Evolutionary conservation across 176 grass and related monocot genomes (phyloP).

Genomic region (Aegilops umbellulata): DNA sequence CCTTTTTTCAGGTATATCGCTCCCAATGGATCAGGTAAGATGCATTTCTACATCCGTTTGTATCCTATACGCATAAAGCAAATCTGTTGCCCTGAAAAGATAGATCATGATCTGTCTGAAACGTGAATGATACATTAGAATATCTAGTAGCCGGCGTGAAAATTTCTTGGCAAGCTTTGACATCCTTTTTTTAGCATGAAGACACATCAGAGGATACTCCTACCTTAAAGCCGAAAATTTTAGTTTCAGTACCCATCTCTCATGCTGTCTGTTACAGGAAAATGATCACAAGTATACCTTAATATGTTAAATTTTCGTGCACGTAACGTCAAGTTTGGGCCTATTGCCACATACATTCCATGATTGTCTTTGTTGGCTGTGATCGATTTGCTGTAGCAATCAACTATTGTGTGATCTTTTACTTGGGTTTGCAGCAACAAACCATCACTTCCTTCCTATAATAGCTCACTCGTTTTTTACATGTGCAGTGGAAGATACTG

Average conservation of each 20-base stretch:
- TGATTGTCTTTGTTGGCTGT: not conserved
- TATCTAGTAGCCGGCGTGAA: not conserved
- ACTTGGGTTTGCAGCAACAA: not conserved
- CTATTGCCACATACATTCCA: not conserved
- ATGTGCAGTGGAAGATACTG: conserved; percentile 45
- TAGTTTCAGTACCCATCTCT: not conserved
- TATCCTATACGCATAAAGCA: not conserved
- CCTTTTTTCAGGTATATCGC: conserved; percentile 55
- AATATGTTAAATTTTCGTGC: not conserved
- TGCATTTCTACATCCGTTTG: not conserved
- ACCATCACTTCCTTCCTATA: not conserved
- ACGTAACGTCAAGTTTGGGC: not conserved
- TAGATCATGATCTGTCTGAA: not conserved
- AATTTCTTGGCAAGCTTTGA: conserved; percentile 1
- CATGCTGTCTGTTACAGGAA: not conserved
- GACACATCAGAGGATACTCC: not conserved
- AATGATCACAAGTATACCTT: not conserved
- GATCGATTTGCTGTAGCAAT: not conserved
- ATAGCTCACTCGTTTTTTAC: not conserved
- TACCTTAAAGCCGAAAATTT: not conserved
- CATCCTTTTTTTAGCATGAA: conserved; percentile 2
- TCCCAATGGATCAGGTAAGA: conserved; percentile 62
- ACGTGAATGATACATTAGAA: not conserved
- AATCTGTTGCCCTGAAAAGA: not conserved
- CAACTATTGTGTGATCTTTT: not conserved